These are phyloP conservation scores for Protomyces lactucae-debilis DNA, from an alignment of 1,139 yeast genomes.

Conservation along the genomic window DNA sequence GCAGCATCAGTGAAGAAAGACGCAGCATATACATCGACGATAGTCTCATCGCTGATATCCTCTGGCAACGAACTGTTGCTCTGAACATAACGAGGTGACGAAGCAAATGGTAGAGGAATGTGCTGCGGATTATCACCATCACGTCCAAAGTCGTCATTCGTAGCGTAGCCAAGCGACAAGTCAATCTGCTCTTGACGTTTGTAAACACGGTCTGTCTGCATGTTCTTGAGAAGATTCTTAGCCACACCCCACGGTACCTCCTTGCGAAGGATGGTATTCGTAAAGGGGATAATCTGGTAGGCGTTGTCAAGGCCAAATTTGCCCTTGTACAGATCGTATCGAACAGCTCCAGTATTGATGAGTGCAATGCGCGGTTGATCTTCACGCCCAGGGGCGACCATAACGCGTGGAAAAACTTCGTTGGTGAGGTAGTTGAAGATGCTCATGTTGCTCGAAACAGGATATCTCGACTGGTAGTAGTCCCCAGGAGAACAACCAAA, in stretches of 20 bases:
- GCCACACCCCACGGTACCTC: constrained; percentile 52
- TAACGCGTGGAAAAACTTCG: constrained; percentile 57
- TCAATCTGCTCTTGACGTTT: background rate
- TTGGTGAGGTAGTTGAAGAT: constrained; percentile 58
- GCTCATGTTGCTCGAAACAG: constrained; percentile 56
- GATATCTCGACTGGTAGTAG: constrained; percentile 66
- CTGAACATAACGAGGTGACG: constrained; percentile 53
- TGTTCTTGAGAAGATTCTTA: constrained; percentile 30
- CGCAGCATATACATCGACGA: constrained; percentile 11
- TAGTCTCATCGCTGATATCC: background rate
- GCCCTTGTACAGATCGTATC: constrained; percentile 85
- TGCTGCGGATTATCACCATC: constrained; percentile 85
- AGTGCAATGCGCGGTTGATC: constrained; percentile 54
- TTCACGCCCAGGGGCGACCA: constrained; percentile 35
- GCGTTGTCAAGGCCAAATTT: constrained; percentile 76
- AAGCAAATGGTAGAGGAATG: constrained; percentile 53
- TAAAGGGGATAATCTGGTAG: constrained; percentile 80
- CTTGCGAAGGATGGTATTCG: constrained; percentile 65
- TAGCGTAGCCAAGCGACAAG: constrained; percentile 60
- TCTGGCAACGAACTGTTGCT: constrained; percentile 2
- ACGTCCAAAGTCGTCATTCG: constrained; percentile 74
- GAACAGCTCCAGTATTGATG: constrained; percentile 80
- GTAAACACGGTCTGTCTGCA: constrained; percentile 10
- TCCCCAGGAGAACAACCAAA: constrained; percentile 63
- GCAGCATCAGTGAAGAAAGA: constrained; percentile 8